These are phyloP conservation scores for Metarhizium robertsii DNA, from an alignment of 2,329 filamentous ascomycete genomes.

Conservation along the genomic window DNA sequence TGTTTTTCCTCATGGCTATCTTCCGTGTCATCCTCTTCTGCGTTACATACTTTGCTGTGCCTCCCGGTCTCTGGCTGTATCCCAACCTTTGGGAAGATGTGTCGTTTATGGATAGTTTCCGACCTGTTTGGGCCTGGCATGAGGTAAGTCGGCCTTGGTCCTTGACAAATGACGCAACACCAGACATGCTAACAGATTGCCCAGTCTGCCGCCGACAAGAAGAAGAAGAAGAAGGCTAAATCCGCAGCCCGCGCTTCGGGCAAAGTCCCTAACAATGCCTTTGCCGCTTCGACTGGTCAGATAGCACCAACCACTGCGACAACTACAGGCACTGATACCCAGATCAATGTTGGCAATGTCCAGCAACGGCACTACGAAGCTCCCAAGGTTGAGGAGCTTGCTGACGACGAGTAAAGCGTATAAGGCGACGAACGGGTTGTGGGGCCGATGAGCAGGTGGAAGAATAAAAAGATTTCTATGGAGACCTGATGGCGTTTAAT, in stretches of 20 bases:
- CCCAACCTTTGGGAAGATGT: constrained; percentile 98
- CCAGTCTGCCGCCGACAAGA: constrained; percentile 16
- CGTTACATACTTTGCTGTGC: constrained; percentile 73
- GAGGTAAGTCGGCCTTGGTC: constrained; percentile 51
- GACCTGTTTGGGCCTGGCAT: constrained; percentile 95
- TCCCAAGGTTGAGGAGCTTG: constrained; percentile 44
- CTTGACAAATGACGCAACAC: neutral
- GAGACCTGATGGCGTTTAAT: neutral
- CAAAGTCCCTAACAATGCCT: constrained; percentile 27
- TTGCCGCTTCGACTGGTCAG: constrained; percentile 45
- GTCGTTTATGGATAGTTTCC: constrained; percentile 95
- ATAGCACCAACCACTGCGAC: constrained; percentile 42
- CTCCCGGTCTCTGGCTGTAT: constrained; percentile 95
- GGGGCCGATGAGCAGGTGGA: neutral
- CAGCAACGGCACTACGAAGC: constrained; percentile 37
- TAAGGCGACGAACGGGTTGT: neutral
- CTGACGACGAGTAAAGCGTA: constrained; percentile 34
- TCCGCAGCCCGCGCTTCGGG: constrained; percentile 21
- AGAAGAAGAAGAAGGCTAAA: constrained; percentile 50
- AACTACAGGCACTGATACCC: constrained; percentile 47
- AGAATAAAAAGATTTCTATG: neutral
- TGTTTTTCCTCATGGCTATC: constrained; percentile 97
- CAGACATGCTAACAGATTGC: neutral
- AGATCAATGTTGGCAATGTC: constrained; percentile 34
- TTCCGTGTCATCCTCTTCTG: constrained; percentile 93